Evolutionary conservation across 306 rosid genomes (phyloP).

Genomic region (Cyamopsis tetragonoloba): DNA sequence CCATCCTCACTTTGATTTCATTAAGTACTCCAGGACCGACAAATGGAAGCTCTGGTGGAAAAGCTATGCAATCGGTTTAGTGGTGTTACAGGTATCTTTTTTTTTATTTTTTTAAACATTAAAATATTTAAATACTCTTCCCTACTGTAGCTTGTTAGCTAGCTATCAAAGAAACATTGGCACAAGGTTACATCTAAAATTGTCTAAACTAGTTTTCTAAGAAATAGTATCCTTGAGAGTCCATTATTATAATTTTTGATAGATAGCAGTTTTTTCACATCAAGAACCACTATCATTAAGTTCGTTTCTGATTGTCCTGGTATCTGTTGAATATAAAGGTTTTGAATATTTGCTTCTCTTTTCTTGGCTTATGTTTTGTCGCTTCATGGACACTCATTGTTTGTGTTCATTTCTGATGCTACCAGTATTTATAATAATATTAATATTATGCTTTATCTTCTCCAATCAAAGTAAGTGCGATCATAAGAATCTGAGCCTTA

Average conservation of each 20-base stretch:
- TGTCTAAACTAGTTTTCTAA: neutral
- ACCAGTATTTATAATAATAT: neutral
- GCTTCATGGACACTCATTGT: neutral
- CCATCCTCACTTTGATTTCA: slow-evolving; percentile 22
- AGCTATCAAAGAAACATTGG: neutral
- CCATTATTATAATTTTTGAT: neutral
- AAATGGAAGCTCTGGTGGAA: slow-evolving; percentile 96
- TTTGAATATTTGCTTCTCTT: neutral
- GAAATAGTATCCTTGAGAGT: neutral
- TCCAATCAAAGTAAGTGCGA: neutral
- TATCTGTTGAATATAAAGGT: neutral
- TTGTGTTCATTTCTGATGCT: neutral
- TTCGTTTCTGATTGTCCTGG: neutral
- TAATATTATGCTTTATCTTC: neutral
- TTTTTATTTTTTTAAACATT: neutral
- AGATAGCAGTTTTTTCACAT: neutral
- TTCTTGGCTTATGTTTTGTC: neutral
- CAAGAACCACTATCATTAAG: neutral
- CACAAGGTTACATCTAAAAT: neutral
- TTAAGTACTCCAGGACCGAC: slow-evolving; percentile 67
- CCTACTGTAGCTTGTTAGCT: neutral
- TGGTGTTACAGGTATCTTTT: slow-evolving; percentile 74
- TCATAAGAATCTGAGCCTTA: neutral
- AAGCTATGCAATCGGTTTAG: slow-evolving; percentile 88
- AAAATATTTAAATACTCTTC: neutral